Conservation (phyloP, 2,329 filamentous ascomycete genomes). For the Pyrenophora teres region DNA sequence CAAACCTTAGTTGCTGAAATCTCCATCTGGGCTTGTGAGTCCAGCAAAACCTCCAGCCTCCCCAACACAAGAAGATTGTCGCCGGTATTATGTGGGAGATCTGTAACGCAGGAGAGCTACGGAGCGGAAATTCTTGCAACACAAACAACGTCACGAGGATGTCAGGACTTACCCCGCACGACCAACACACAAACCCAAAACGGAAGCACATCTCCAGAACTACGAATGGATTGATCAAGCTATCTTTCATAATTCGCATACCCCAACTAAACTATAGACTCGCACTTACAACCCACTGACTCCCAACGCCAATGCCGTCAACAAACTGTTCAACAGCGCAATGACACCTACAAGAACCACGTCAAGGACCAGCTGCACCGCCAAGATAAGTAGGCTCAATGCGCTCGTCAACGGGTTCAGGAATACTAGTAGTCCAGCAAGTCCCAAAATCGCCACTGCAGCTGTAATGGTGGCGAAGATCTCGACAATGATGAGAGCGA, state of each 20-base stretch:
- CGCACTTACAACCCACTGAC: slow-evolving; percentile 12
- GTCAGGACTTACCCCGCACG: too few species aligned
- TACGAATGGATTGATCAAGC: too few species aligned
- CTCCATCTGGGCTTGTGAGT: too few species aligned
- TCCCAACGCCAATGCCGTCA: slow-evolving; percentile 16
- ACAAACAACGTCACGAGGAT: too few species aligned
- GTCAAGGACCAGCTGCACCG: slow-evolving; percentile 22
- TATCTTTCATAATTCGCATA: neutral
- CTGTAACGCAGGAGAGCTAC: too few species aligned
- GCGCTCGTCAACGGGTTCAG: slow-evolving; percentile 21
- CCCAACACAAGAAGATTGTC: too few species aligned
- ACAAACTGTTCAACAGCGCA: slow-evolving; percentile 20
- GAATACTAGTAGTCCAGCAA: slow-evolving; percentile 19
- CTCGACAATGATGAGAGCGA: slow-evolving; percentile 25
- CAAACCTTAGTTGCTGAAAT: too few species aligned
- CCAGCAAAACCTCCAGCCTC: too few species aligned
- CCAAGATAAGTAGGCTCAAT: slow-evolving; percentile 20
- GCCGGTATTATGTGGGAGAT: too few species aligned
- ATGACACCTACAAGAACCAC: slow-evolving; percentile 21
- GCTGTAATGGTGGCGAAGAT: slow-evolving; percentile 25
- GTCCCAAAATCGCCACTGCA: slow-evolving; percentile 22
- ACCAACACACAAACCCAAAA: too few species aligned
- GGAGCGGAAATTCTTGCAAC: too few species aligned
- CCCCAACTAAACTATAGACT: neutral
- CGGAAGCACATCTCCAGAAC: too few species aligned